These are phyloP conservation scores for Pestalotiopsis sp. DNA, from an alignment of 2,329 filamentous ascomycete species.

Conservation along the genomic window DNA sequence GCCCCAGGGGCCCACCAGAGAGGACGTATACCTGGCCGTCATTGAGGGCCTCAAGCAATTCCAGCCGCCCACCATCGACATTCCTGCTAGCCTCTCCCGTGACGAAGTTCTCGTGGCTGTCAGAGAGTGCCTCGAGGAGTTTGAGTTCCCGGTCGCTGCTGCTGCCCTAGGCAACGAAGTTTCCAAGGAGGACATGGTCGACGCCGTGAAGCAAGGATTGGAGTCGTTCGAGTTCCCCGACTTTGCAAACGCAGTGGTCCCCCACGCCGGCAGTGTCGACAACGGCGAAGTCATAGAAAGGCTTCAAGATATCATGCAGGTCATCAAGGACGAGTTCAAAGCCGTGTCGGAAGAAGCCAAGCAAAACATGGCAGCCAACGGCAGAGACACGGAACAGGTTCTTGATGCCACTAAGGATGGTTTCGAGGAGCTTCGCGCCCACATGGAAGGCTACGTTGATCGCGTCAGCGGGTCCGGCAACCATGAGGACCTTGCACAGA, in stretches of 20 bases:
- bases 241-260: slow-evolving; percentile 41
- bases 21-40: slow-evolving; percentile 84
- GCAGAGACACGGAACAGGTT: slow-evolving; percentile 84
- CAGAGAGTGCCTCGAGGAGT: slow-evolving; percentile 82
- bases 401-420: slow-evolving; percentile 88
- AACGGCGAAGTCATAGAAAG: slow-evolving; percentile 56
- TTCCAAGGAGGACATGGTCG: slow-evolving; percentile 64
- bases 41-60: slow-evolving; percentile 86
- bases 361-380: slow-evolving; percentile 78
- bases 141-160: slow-evolving; percentile 72
- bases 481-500: slow-evolving; percentile 79
- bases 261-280: slow-evolving; percentile 37
- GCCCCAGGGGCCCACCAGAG: slow-evolving; percentile 69
- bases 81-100: slow-evolving; percentile 70
- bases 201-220: slow-evolving; percentile 65
- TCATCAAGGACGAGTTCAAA: slow-evolving; percentile 62
- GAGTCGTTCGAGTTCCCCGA: slow-evolving; percentile 40
- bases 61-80: slow-evolving; percentile 70
- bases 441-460: slow-evolving; percentile 83
- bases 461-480: slow-evolving; percentile 68
- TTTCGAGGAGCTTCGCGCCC: slow-evolving; percentile 75
- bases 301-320: slow-evolving; percentile 67
- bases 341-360: slow-evolving; percentile 67
- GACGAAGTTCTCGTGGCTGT: slow-evolving; percentile 86
- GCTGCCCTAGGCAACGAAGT: slow-evolving; percentile 57